A percentile compares a stretch with the other conserved stretches of the same genome.
phyloP scores from a whole-genome alignment of 2,329 filamentous ascomycete species.

The Coniochaeta sp. region DNA sequence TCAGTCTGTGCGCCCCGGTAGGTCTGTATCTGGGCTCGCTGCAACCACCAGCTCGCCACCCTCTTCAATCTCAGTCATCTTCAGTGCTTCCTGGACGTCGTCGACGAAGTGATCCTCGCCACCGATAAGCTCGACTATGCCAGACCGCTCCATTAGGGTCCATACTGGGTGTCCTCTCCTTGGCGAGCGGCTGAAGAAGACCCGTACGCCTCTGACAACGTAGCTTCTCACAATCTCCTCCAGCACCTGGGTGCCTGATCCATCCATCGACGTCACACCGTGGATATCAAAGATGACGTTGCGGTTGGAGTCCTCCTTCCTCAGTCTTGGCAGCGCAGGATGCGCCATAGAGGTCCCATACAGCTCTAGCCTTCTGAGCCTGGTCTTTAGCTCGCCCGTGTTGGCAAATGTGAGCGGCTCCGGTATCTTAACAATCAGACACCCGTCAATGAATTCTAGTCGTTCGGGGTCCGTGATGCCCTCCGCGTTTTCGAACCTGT shows the following conservation, averaged over 20 bases:
- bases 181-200: conserved; percentile 63
- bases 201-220: conserved; percentile 64
- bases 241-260: conserved; percentile 85
- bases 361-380: conserved; percentile 74
- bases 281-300: conserved; percentile 97
- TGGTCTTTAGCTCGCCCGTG: conserved; percentile 81
- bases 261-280: conserved; percentile 91
- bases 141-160: conserved; percentile 65
- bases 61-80: conserved; percentile 68
- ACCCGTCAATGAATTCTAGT: conserved; percentile 85
- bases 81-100: conserved; percentile 77
- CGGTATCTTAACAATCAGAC: conserved; percentile 93
- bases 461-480: conserved; percentile 49
- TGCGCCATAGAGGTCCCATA: conserved; percentile 84
- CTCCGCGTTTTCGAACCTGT: conserved; percentile 21
- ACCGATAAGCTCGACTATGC: conserved; percentile 78
- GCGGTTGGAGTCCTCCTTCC: conserved; percentile 71
- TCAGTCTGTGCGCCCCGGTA: not conserved
- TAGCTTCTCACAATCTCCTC: conserved; percentile 82
- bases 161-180: conserved; percentile 51
- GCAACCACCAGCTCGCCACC: conserved; percentile 17
- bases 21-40: not conserved
- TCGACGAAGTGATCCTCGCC: conserved; percentile 71
- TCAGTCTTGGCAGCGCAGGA: conserved; percentile 75
- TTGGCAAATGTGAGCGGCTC: conserved; percentile 97